phyloP scores from a whole-genome alignment of 768 basidiomycete genomes.

The Collybia mongolica region DNA sequence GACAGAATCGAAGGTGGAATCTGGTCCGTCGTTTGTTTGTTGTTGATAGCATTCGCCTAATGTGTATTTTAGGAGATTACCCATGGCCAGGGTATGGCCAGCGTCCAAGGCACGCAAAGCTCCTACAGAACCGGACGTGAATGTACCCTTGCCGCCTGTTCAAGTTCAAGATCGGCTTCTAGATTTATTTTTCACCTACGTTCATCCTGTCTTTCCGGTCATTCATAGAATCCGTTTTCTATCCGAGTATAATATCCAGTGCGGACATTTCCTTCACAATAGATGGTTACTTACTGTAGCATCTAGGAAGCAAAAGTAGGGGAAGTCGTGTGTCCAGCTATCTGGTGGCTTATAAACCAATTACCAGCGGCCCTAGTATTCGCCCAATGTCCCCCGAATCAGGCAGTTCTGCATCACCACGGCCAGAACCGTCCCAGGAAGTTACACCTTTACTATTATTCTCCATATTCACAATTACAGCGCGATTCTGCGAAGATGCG shows the following conservation, averaged over 20 bases:
- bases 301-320: constrained; percentile 18
- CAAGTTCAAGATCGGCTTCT: constrained; percentile 67
- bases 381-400: constrained; percentile 26
- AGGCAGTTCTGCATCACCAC: constrained; percentile 28
- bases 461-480: constrained; percentile 80
- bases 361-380: constrained; percentile 1
- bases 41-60: constrained; percentile 14
- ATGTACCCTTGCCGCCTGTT: constrained; percentile 56
- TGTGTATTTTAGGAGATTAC: constrained; percentile 49
- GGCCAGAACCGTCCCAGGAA: constrained; percentile 58
- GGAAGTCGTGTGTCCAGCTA: background rate
- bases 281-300: background rate
- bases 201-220: constrained; percentile 82
- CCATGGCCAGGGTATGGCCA: constrained; percentile 78
- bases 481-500: constrained; percentile 62
- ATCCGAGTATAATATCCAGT: constrained; percentile 59
- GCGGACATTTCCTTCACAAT: constrained; percentile 7
- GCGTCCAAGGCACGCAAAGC: constrained; percentile 44
- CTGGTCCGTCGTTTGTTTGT: constrained; percentile 42
- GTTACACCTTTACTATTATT: constrained; percentile 70
- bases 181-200: constrained; percentile 77
- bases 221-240: constrained; percentile 73
- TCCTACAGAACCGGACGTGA: constrained; percentile 40
- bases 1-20: constrained; percentile 67
- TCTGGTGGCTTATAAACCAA: background rate